phyloP scores from a whole-genome alignment of 2,329 filamentous ascomycete genomes.

The Epichloe brachyelytri region DNA sequence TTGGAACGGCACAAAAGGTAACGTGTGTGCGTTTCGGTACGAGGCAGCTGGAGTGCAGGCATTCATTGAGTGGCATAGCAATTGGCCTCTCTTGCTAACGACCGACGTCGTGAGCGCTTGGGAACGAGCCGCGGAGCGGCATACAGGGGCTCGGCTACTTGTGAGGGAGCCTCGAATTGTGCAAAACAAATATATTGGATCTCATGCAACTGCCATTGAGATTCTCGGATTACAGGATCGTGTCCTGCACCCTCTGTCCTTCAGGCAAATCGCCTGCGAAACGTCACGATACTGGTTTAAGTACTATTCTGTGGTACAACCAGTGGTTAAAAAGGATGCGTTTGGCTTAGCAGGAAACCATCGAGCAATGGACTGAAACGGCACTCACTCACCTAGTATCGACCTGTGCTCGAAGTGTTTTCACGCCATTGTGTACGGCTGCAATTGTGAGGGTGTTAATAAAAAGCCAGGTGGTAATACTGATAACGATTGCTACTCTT shows the following conservation, averaged over 20 bases:
- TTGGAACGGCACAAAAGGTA: not conserved
- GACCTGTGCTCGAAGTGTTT: too few relatives aligned
- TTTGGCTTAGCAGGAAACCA: too few relatives aligned
- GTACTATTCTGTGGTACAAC: not conserved
- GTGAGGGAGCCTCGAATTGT: not conserved
- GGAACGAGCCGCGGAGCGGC: not conserved
- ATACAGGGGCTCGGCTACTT: not conserved
- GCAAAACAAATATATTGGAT: not conserved
- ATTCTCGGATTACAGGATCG: not conserved
- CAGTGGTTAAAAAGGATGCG: too few relatives aligned
- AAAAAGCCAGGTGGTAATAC: too few relatives aligned
- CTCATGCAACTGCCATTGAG: slow-evolving; percentile 1
- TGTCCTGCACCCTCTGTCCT: not conserved
- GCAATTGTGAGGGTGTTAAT: too few relatives aligned
- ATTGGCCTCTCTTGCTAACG: not conserved
- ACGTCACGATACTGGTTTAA: slow-evolving; percentile 2
- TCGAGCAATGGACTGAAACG: too few relatives aligned
- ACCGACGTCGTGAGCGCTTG: not conserved
- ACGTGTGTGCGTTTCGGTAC: not conserved
- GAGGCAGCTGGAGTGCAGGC: not conserved
- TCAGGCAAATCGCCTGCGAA: slow-evolving; percentile 1
- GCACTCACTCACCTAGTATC: too few relatives aligned
- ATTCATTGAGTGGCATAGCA: not conserved
- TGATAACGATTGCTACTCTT: too few relatives aligned
- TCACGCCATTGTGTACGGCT: too few relatives aligned